A percentile compares a stretch with the other conserved stretches of the same genome.
Evolutionary conservation across 2,329 filamentous ascomycete species (phyloP).

Genomic region (Emergomyces orientalis): DNA sequence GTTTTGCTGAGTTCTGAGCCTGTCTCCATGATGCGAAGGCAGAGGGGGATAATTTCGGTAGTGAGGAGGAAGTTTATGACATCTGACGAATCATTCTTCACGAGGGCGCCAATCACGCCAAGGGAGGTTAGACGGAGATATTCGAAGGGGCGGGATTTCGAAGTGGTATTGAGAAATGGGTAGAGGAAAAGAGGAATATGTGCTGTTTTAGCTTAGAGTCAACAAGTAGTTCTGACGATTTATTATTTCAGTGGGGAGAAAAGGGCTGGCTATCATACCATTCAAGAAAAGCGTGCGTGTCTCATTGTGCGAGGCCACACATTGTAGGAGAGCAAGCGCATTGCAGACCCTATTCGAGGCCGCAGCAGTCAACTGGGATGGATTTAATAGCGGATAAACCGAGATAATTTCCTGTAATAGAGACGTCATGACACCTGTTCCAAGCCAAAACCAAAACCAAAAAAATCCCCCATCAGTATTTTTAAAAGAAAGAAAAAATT

Average conservation of each 20-base stretch:
- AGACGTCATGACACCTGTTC: conserved; percentile 88
- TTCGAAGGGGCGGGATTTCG: conserved; percentile 94
- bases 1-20: conserved; percentile 98
- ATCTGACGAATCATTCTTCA: conserved; percentile 97
- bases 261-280: conserved; percentile 47
- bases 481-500: background rate
- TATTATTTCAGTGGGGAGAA: background rate
- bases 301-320: conserved; percentile 94
- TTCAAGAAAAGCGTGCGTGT: conserved; percentile 88
- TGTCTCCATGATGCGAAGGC: conserved; percentile 97
- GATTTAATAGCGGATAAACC: conserved; percentile 92
- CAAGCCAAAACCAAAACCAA: conserved; percentile 10
- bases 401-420: conserved; percentile 97
- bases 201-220: conserved; percentile 45
- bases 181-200: conserved; percentile 97
- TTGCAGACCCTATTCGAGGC: conserved; percentile 97
- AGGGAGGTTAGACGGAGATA: conserved; percentile 92
- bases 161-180: conserved; percentile 96
- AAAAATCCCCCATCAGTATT: background rate
- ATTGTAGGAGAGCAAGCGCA: conserved; percentile 87
- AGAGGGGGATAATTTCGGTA: conserved; percentile 96
- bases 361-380: conserved; percentile 93
- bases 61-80: conserved; percentile 98
- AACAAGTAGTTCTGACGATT: background rate
- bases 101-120: conserved; percentile 89